phyloP scores from a whole-genome alignment of 148 eudicot species.

The Amaranthus cruentus region DNA sequence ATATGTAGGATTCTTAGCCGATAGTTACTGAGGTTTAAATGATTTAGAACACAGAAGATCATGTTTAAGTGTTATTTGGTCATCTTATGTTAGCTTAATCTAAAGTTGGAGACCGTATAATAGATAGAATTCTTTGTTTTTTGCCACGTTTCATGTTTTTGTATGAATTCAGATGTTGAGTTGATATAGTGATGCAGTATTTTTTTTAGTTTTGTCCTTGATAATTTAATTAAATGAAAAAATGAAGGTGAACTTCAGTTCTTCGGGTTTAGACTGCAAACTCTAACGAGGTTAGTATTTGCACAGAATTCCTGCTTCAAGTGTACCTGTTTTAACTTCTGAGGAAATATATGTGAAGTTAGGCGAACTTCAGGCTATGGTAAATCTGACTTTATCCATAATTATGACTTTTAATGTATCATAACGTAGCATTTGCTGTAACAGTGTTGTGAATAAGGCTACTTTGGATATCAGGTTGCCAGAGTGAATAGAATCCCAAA shows the following conservation, averaged over 20 bases:
- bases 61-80: background rate
- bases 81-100: background rate
- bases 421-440: background rate
- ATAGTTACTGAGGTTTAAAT: too few relatives aligned
- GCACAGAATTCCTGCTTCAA: slow-evolving; percentile 52
- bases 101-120: background rate
- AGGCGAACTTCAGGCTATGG: slow-evolving; percentile 74
- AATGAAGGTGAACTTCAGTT: background rate
- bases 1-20: too few relatives aligned
- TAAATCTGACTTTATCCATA: slow-evolving; percentile 17
- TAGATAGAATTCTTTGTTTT: background rate
- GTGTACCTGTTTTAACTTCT: slow-evolving; percentile 65
- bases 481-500: slow-evolving; percentile 68
- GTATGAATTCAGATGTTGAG: background rate
- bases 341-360: slow-evolving; percentile 69
- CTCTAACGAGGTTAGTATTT: background rate
- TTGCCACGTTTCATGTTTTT: background rate
- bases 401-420: background rate
- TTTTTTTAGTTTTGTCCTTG: background rate
- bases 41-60: background rate
- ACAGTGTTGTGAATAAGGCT: slow-evolving; percentile 6
- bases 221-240: background rate
- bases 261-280: background rate
- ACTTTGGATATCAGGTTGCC: slow-evolving; percentile 43
- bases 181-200: background rate